Evolutionary conservation across 2,329 filamentous ascomycete genomes (phyloP).

Genomic region (Sclerotiophoma versabilis): DNA sequence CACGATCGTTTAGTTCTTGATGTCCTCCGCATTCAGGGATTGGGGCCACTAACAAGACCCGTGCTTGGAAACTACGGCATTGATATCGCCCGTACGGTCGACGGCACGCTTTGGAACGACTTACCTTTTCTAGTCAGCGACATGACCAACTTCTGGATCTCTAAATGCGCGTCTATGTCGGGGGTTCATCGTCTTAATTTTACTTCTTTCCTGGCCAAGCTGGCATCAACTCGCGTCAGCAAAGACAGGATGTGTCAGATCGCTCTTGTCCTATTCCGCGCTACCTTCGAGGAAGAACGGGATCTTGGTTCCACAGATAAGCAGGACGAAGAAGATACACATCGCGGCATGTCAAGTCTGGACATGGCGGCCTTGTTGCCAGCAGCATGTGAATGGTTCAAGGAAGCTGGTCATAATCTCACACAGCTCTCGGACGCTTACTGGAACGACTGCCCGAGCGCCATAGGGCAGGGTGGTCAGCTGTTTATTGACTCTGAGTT

Average conservation of each 20-base stretch:
- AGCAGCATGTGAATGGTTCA: conserved; percentile 9
- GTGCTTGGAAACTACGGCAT: conserved; percentile 17
- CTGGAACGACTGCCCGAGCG: conserved; percentile 15
- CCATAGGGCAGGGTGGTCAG: conserved; percentile 10
- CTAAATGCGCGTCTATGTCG: conserved; percentile 9
- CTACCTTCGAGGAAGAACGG: conserved; percentile 7
- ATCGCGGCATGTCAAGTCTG: neutral
- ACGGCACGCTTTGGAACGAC: conserved; percentile 22
- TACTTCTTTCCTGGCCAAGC: conserved; percentile 17
- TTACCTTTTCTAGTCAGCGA: conserved; percentile 18
- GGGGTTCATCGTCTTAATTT: conserved; percentile 12
- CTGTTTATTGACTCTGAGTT: conserved; percentile 12
- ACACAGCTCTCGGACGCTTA: conserved; percentile 1
- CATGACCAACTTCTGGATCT: no score
- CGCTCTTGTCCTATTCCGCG: conserved; percentile 12
- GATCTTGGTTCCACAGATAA: neutral
- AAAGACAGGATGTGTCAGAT: conserved; percentile 11
- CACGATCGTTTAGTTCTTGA: no score
- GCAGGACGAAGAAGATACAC: conserved; percentile 2
- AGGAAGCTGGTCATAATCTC: no score
- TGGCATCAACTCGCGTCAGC: conserved; percentile 12
- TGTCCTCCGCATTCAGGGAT: no score
- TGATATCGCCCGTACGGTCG: conserved; percentile 18
- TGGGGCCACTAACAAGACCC: conserved; percentile 19
- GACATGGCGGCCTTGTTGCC: conserved; percentile 9